Evolutionary conservation across 177 flowering plant species (phyloP).

Genomic region (Tripterygium wilfordii): DNA sequence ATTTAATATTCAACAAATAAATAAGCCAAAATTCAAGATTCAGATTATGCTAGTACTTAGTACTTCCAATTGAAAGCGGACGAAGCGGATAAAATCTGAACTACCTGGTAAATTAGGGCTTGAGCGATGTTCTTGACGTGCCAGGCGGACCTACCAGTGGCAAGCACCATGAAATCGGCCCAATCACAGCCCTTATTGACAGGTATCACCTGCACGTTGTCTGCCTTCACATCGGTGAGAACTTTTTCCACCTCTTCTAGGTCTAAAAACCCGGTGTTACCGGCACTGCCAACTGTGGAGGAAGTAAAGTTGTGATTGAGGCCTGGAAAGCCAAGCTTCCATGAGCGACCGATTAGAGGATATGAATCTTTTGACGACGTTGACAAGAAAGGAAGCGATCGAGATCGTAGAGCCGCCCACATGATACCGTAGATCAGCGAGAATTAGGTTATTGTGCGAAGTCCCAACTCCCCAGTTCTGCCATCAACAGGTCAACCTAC

Average conservation of each 20-base stretch:
- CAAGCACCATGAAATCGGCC: slow-evolving; percentile 82
- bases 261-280: slow-evolving; percentile 31
- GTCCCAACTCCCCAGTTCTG: no score
- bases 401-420: slow-evolving; percentile 37
- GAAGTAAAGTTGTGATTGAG: slow-evolving; percentile 14
- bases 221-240: slow-evolving; percentile 66
- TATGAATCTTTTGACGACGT: slow-evolving; percentile 7
- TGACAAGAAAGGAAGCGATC: slow-evolving; percentile 7
- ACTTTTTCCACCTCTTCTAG: slow-evolving; percentile 71
- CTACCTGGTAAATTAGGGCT: slow-evolving; percentile 79
- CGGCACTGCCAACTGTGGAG: slow-evolving; percentile 4
- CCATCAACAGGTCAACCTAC: no score
- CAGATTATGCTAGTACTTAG: no score
- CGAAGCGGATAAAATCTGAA: slow-evolving; percentile 5
- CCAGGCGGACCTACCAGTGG: slow-evolving; percentile 87
- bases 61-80: neutral
- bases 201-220: slow-evolving; percentile 65
- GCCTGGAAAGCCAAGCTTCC: slow-evolving; percentile 29
- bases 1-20: no score
- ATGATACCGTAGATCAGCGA: slow-evolving; percentile 12
- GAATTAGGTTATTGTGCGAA: no score
- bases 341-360: slow-evolving; percentile 11
- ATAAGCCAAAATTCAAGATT: no score
- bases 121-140: slow-evolving; percentile 84
- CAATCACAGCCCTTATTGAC: slow-evolving; percentile 39